phyloP scores from a whole-genome alignment of 805 yeast species.

The Suhomyces tanzawaensis region DNA sequence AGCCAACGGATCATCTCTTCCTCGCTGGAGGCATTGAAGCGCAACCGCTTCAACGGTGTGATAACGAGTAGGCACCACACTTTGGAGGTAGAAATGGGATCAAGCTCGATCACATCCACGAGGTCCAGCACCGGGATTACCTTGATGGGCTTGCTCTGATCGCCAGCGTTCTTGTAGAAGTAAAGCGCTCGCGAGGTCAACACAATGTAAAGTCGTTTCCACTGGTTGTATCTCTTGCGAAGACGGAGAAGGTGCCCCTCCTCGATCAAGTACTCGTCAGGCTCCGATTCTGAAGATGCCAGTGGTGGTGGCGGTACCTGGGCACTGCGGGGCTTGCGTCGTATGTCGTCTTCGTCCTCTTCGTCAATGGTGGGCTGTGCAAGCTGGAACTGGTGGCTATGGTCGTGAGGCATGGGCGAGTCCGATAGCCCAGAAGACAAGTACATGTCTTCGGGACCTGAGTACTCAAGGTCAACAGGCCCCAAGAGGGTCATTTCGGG shows the following conservation, averaged over 20 bases:
- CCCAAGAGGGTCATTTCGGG: too few species aligned
- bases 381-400: background rate
- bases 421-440: constrained; percentile 11
- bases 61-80: constrained; percentile 47
- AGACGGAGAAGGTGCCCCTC: constrained; percentile 42
- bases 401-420: constrained; percentile 4
- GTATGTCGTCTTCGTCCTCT: constrained; percentile 6
- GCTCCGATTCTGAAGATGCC: background rate
- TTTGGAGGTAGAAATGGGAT: constrained; percentile 43
- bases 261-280: constrained; percentile 28
- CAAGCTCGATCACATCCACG: constrained; percentile 50
- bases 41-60: constrained; percentile 42
- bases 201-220: constrained; percentile 45
- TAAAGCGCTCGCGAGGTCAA: constrained; percentile 40
- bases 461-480: constrained; percentile 6
- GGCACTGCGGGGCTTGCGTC: too few species aligned
- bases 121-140: constrained; percentile 30
- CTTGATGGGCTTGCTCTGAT: constrained; percentile 23
- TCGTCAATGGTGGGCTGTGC: constrained; percentile 3
- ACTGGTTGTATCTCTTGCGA: constrained; percentile 44
- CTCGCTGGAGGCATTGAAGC: constrained; percentile 45
- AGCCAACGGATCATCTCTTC: constrained; percentile 50
- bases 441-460: constrained; percentile 8
- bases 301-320: background rate
- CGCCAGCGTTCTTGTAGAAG: constrained; percentile 36